phyloP scores from a whole-genome alignment of 2,329 filamentous ascomycete species.

The Fusarium luffae region DNA sequence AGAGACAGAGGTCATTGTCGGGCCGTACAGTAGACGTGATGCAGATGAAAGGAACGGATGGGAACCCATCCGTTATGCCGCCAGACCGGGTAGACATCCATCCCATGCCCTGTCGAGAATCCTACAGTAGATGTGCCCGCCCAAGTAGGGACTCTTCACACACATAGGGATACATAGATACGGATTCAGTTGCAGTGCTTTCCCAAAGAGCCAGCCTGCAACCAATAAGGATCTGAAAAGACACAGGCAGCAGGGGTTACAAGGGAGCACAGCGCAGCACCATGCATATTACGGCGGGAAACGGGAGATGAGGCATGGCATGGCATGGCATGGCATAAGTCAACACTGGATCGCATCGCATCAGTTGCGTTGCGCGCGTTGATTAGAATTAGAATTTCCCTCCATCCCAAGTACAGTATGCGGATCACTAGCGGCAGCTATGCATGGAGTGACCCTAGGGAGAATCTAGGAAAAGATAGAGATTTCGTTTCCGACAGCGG shows the following conservation, averaged over 20 bases:
- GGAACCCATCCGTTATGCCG: slow-evolving; percentile 38
- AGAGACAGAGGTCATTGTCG: slow-evolving; percentile 35
- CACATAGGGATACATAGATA: slow-evolving; percentile 9
- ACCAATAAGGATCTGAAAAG: slow-evolving; percentile 20
- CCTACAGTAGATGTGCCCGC: slow-evolving; percentile 11
- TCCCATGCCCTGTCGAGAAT: slow-evolving; percentile 17
- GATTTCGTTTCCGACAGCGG: slow-evolving; percentile 20
- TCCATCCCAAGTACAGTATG: slow-evolving; percentile 3
- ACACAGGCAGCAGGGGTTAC: slow-evolving; percentile 21
- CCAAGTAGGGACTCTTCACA: slow-evolving; percentile 17
- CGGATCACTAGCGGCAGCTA: slow-evolving; percentile 12
- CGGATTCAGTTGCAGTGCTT: slow-evolving; percentile 20
- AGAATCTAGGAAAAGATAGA: neutral
- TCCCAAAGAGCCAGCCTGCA: slow-evolving; percentile 11
- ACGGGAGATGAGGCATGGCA: slow-evolving; percentile 37
- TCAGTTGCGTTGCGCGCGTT: slow-evolving; percentile 8
- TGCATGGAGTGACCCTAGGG: slow-evolving; percentile 6
- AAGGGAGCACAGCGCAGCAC: slow-evolving; percentile 20
- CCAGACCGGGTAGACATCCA: slow-evolving; percentile 18
- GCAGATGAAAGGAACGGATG: slow-evolving; percentile 39
- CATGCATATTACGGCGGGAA: slow-evolving; percentile 32
- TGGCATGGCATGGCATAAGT: slow-evolving; percentile 22
- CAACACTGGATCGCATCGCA: slow-evolving; percentile 1
- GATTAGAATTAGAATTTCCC: neutral
- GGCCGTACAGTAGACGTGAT: slow-evolving; percentile 29